Base-by-base conservation (phyloP, 441 rosid genomes). In the Populus hybrid region DNA sequence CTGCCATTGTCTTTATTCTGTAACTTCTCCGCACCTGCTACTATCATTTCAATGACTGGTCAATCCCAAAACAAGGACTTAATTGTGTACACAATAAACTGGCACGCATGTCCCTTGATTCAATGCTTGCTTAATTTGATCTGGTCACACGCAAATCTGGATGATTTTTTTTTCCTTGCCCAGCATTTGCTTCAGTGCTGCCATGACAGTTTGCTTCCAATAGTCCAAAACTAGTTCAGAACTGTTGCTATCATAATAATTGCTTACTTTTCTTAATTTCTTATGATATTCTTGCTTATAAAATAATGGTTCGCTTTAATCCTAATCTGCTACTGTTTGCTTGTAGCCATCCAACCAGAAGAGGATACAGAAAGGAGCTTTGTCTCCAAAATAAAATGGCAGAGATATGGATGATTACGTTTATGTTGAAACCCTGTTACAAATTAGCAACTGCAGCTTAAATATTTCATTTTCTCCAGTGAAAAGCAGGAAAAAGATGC, bases 401-500 rank as follows among this genome's bases (percentile, higher is more conserved):
- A 74, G 33, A 29, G 74, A 86, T 66, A 71, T 77, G 69, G 82
- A 67, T 70, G 69, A 81, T 82, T 74, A 69, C 72, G 82, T 73
- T 76, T 33, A 50, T 80, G 85, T 67, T 65, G 68, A 76, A 28
- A 18, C 6, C 73, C 71, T 67, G 33, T 64, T 79, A 64, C 42
- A 71, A 74, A 74, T 65, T 68, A 72, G 75, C 14, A 45, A 73
- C 31, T 65, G 81, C 68, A 50, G 53, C 75, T 74, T 76, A 61
- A 29, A 2, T 76, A 76, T 81, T 79, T 80, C 81, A 77, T 80
- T 82, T 82, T 85, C 76, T 77, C 59, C 72, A 0, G 76, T 69
- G 72, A 75, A 83, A 87, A 82, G 82, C 70, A 78, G 36, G 66
- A 26, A 77, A 77, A 78, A 75, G 84, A 78, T 70, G 84, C 71